Evolutionary conservation across 176 grass and related monocot species (phyloP).

Genomic region (Rhynchospora tenuis): DNA sequence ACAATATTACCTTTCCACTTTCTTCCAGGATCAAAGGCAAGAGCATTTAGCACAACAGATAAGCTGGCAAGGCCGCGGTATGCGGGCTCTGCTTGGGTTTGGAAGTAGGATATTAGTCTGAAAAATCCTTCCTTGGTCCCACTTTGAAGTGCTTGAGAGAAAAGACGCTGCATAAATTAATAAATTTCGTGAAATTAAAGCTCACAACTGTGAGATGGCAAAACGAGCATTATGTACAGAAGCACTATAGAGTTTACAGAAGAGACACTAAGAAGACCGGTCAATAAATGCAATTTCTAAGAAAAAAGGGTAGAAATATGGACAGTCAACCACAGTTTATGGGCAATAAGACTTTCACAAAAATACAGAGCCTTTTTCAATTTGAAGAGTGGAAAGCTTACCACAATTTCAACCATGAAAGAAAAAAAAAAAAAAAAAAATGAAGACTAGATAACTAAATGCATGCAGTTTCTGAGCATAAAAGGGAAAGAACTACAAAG

Average conservation of each 20-base stretch:
- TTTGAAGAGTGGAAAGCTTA: neutral
- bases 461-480: too few species aligned
- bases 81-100: constrained; percentile 45
- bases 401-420: too few species aligned
- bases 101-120: constrained; percentile 39
- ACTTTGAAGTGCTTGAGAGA: constrained; percentile 36
- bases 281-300: neutral
- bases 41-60: constrained; percentile 44
- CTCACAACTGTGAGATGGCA: neutral
- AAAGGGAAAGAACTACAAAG: too few species aligned
- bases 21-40: constrained; percentile 47
- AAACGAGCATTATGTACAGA: neutral
- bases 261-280: neutral
- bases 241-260: neutral
- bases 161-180: constrained; percentile 30
- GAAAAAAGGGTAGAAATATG: neutral
- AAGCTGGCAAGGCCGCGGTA: constrained; percentile 39
- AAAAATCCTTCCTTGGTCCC: constrained; percentile 52
- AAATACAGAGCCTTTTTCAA: too few species aligned
- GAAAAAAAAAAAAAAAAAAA: too few species aligned
- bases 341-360: too few species aligned
- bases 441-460: too few species aligned
- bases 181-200: neutral
- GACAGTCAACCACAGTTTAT: neutral
- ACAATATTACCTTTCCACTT: constrained; percentile 43